Evolutionary conservation across 1,284 basidiomycete genomes (phyloP).

Genomic region (Microbotryomycetes sp.): DNA sequence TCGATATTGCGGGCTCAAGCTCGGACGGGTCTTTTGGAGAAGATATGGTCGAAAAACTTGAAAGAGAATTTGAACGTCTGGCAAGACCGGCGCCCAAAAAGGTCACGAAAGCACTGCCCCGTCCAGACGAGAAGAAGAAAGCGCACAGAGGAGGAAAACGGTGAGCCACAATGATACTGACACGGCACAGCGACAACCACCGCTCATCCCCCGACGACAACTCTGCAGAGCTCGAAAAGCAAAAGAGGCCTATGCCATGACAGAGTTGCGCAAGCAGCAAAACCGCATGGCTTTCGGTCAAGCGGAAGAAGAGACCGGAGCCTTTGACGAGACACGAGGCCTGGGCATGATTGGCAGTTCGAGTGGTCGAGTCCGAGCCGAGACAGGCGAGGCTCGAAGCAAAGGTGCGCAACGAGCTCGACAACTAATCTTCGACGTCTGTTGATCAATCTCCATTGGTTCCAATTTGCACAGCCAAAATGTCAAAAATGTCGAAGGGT

Average conservation of each 20-base stretch:
- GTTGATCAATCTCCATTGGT: not conserved
- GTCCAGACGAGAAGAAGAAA: slow-evolving; percentile 86
- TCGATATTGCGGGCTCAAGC: slow-evolving; percentile 75
- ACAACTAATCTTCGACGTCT: not conserved
- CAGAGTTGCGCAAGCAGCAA: slow-evolving; percentile 91
- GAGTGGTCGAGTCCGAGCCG: slow-evolving; percentile 81
- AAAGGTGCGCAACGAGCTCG: slow-evolving; percentile 62
- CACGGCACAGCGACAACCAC: not conserved
- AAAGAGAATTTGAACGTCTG: slow-evolving; percentile 84
- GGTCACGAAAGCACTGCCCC: slow-evolving; percentile 87
- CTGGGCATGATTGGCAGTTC: slow-evolving; percentile 88
- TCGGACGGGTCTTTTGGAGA: slow-evolving; percentile 72
- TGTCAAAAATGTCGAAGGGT: slow-evolving; percentile 92
- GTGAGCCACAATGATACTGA: slow-evolving; percentile 50
- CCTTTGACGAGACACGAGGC: slow-evolving; percentile 93
- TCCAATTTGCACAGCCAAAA: slow-evolving; percentile 58
- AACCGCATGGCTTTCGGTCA: slow-evolving; percentile 96
- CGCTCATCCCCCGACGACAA: not conserved
- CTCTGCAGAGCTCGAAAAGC: slow-evolving; percentile 78
- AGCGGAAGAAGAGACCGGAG: slow-evolving; percentile 90
- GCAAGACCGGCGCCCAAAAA: slow-evolving; percentile 92
- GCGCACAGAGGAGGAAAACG: slow-evolving; percentile 92
- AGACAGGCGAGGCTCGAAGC: slow-evolving; percentile 75
- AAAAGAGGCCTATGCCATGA: slow-evolving; percentile 94
- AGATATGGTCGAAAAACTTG: slow-evolving; percentile 72